phyloP scores from a whole-genome alignment of 768 basidiomycete genomes.

The Ramaria sp. region DNA sequence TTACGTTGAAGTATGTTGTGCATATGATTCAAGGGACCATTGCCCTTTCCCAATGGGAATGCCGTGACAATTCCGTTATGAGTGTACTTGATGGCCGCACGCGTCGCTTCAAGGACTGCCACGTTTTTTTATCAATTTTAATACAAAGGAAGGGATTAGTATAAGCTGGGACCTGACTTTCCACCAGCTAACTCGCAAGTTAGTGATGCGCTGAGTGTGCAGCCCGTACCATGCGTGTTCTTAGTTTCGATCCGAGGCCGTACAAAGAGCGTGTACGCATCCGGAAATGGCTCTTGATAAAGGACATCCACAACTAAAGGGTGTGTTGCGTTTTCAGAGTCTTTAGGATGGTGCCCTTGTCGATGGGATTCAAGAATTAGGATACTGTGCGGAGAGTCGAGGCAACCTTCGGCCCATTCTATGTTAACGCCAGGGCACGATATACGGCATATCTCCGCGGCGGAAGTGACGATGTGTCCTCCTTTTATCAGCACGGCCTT shows the following conservation, averaged over 20 bases:
- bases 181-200: constrained; percentile 54
- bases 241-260: constrained; percentile 52
- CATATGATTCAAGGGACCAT: constrained; percentile 83
- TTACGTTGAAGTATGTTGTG: constrained; percentile 40
- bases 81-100: constrained; percentile 57
- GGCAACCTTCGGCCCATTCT: constrained; percentile 2
- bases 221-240: constrained; percentile 88
- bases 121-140: background rate
- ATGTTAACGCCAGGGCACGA: background rate
- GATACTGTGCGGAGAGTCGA: background rate
- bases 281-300: constrained; percentile 22
- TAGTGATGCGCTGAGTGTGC: constrained; percentile 80
- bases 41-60: constrained; percentile 53
- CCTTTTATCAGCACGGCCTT: constrained; percentile 71
- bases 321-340: background rate
- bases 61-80: constrained; percentile 66
- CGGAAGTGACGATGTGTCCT: constrained; percentile 46
- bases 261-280: constrained; percentile 38
- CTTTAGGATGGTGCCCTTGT: background rate
- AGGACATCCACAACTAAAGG: constrained; percentile 57
- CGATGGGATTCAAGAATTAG: background rate
- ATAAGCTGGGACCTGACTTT: constrained; percentile 24
- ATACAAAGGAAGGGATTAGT: background rate
- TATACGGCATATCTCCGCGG: constrained; percentile 1
- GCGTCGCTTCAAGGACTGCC: constrained; percentile 47